phyloP scores from a whole-genome alignment of 2,329 filamentous ascomycete genomes.

The Aspergillus candidus region DNA sequence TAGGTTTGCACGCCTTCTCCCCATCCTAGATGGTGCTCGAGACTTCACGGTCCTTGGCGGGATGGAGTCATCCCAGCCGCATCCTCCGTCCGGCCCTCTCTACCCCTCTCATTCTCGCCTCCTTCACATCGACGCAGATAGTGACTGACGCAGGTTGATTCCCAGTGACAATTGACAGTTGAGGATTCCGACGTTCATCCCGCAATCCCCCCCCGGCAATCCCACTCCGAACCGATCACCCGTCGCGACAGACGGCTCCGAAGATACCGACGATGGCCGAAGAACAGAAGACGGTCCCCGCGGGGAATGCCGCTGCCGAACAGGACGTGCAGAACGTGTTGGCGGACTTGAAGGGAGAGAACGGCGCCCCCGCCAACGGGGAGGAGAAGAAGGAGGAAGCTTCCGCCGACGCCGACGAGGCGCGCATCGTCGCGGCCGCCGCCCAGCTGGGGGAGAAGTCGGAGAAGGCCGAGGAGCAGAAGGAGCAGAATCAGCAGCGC shows the following conservation, averaged over 20 bases:
- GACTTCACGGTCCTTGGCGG: too few species aligned
- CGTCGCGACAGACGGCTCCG: too few species aligned
- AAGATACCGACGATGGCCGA: slow-evolving; percentile 26
- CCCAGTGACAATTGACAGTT: too few species aligned
- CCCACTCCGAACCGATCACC: too few species aligned
- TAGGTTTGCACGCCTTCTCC: too few species aligned
- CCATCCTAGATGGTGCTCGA: too few species aligned
- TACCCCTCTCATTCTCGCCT: too few species aligned
- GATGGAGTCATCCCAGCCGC: too few species aligned
- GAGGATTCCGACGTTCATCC: not conserved
- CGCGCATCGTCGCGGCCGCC: slow-evolving; percentile 34
- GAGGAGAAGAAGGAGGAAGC: slow-evolving; percentile 19
- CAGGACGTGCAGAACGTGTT: slow-evolving; percentile 43
- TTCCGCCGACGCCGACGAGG: slow-evolving; percentile 30
- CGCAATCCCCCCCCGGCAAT: slow-evolving; percentile 1
- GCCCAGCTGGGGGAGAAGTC: slow-evolving; percentile 34
- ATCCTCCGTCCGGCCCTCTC: too few species aligned
- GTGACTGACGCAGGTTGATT: too few species aligned
- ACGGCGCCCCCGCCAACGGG: slow-evolving; percentile 11
- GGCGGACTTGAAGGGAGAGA: slow-evolving; percentile 39
- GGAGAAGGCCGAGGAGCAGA: slow-evolving; percentile 31
- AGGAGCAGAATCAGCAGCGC: slow-evolving; percentile 19
- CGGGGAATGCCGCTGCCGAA: slow-evolving; percentile 38
- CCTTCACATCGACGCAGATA: too few species aligned
- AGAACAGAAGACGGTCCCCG: slow-evolving; percentile 30